These are phyloP conservation scores for Pythium scleroteichum DNA, from an alignment of 352 stramenopile genomes.

Conservation along the genomic window DNA sequence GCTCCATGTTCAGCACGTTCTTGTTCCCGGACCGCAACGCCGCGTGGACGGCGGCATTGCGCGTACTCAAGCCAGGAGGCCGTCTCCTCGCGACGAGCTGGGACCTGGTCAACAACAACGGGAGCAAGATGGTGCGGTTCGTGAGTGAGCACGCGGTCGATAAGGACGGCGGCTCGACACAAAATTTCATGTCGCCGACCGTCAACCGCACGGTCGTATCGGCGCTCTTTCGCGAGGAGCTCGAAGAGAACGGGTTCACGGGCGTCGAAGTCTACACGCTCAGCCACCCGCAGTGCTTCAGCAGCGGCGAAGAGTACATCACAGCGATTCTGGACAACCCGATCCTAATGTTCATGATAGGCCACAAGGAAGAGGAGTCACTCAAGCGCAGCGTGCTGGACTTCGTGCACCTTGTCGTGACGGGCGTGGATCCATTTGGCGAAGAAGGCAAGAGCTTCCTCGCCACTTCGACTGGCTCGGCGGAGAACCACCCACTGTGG, in stretches of 20 bases:
- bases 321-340: constrained; percentile 17
- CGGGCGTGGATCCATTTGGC: constrained; percentile 17
- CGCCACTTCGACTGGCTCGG: neutral
- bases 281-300: constrained; percentile 10
- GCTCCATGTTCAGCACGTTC: constrained; percentile 19
- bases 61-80: constrained; percentile 22
- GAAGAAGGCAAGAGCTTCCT: constrained; percentile 1
- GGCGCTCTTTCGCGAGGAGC: constrained; percentile 5
- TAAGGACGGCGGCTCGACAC: neutral
- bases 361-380: constrained; percentile 11
- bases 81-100: constrained; percentile 15
- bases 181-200: constrained; percentile 12
- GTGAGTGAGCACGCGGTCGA: neutral
- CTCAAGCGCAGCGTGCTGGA: constrained; percentile 7
- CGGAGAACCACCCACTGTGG: constrained; percentile 22
- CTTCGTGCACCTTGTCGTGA: constrained; percentile 6
- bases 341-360: constrained; percentile 2
- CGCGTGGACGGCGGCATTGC: constrained; percentile 13
- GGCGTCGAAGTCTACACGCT: constrained; percentile 12
- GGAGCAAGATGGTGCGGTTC: constrained; percentile 17
- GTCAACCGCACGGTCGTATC: constrained; percentile 15
- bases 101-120: constrained; percentile 15
- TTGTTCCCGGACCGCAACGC: constrained; percentile 18
- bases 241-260: constrained; percentile 16
- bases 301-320: constrained; percentile 18